These are phyloP conservation scores for Tuber calosporum DNA, from an alignment of 495 filamentous ascomycete genomes.

Conservation along the genomic window DNA sequence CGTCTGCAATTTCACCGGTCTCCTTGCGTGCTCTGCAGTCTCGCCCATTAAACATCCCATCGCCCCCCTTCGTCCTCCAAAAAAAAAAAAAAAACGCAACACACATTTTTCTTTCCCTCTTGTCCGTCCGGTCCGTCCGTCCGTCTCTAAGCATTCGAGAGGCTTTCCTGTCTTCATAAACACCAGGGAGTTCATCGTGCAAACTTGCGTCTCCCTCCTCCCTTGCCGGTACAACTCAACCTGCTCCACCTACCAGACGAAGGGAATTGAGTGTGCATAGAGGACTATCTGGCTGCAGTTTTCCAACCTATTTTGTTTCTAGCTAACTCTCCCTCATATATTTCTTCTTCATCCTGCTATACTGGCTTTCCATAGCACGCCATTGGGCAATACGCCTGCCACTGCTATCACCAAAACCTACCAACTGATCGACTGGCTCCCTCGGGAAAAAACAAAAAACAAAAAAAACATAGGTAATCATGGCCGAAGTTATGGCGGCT, in stretches of 20 bases:
- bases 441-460: neutral
- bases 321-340: neutral
- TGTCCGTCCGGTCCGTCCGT: neutral
- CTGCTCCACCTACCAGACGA: neutral
- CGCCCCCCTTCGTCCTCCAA: constrained; percentile 20
- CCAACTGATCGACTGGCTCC: neutral
- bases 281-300: neutral
- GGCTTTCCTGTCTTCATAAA: neutral
- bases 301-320: neutral
- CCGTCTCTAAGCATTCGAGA: neutral
- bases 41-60: constrained; percentile 31
- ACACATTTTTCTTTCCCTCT: neutral
- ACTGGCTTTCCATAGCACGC: neutral
- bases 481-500: constrained; percentile 38
- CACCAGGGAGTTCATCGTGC: neutral
- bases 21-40: constrained; percentile 28
- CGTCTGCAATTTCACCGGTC: constrained; percentile 27
- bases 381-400: neutral
- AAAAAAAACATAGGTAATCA: no score
- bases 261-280: neutral
- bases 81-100: neutral
- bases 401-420: neutral
- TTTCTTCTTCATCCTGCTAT: neutral
- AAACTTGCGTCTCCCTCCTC: neutral
- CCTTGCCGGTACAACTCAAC: no score